Evolutionary conservation across 2,329 filamentous ascomycete genomes (phyloP).

Genomic region (Xylariaceae sp.): DNA sequence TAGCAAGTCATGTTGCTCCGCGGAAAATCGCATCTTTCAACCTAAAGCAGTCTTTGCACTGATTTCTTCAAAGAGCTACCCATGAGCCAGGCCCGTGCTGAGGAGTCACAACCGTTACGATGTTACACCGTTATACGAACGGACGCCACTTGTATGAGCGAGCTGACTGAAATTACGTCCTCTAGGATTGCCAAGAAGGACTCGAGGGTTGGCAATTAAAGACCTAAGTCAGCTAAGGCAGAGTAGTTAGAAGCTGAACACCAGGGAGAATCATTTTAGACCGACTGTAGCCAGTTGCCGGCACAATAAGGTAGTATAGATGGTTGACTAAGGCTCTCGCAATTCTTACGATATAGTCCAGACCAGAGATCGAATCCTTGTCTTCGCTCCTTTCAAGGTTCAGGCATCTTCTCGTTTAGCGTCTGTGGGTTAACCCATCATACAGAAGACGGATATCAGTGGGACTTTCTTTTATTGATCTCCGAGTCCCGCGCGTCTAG

Average conservation of each 20-base stretch:
- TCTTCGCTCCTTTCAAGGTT: slow-evolving; percentile 3
- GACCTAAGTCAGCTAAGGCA: background rate
- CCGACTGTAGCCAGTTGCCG: slow-evolving; percentile 2
- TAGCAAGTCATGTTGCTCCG: background rate
- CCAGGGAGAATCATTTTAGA: background rate
- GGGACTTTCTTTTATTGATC: slow-evolving; percentile 1
- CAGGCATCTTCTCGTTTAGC: background rate
- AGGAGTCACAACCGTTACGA: no score
- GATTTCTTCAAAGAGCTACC: slow-evolving; percentile 6
- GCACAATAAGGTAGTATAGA: background rate
- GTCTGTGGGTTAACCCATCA: background rate
- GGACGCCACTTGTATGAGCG: no score
- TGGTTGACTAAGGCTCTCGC: slow-evolving; percentile 22
- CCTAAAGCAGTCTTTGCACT: background rate
- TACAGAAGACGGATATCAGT: slow-evolving; percentile 8
- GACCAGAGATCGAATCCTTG: slow-evolving; percentile 10
- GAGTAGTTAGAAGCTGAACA: background rate
- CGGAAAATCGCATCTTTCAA: background rate
- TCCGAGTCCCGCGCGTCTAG: slow-evolving; percentile 4
- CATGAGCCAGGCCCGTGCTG: slow-evolving; percentile 4
- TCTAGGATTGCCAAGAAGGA: background rate
- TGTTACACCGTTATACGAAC: no score
- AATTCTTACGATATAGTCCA: slow-evolving; percentile 19
- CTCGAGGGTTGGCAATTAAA: slow-evolving; percentile 7
- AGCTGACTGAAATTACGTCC: no score